Conservation (phyloP, 345 rosid genomes). For the Arabidopsis suecica region DNA sequence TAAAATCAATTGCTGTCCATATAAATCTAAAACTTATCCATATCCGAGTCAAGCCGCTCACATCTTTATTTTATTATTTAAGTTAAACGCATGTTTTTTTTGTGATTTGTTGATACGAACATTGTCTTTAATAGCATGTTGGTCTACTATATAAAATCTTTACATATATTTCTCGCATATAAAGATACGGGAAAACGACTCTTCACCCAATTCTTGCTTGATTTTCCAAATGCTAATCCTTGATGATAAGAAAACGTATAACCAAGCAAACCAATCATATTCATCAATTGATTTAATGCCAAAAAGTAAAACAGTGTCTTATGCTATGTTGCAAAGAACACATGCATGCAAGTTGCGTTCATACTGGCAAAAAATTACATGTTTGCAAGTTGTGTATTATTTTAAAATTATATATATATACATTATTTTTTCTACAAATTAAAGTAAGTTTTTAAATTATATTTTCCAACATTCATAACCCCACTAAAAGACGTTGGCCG, state of each 20-base stretch:
- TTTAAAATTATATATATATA: not conserved
- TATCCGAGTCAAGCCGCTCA: constrained; percentile 39
- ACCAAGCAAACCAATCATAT: constrained; percentile 11
- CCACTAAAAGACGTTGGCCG: not conserved
- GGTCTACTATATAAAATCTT: constrained; percentile 11
- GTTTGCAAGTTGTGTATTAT: constrained; percentile 25
- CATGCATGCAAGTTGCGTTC: constrained; percentile 35
- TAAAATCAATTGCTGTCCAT: constrained; percentile 34
- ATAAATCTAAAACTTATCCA: constrained; percentile 39
- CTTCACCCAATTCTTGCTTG: constrained; percentile 17
- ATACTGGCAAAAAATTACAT: not conserved
- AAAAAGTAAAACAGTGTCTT: constrained; percentile 9
- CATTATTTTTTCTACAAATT: not conserved
- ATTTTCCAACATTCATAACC: not conserved
- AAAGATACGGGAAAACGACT: constrained; percentile 37
- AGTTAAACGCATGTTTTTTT: constrained; percentile 4
- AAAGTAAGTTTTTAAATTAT: not conserved
- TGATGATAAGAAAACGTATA: constrained; percentile 19
- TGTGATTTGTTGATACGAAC: not conserved
- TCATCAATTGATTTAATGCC: constrained; percentile 1
- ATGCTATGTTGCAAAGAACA: constrained; percentile 15
- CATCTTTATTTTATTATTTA: constrained; percentile 2
- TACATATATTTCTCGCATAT: not conserved
- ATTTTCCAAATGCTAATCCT: constrained; percentile 30
- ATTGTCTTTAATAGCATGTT: not conserved